A percentile compares a stretch with the other conserved stretches of the same genome.
phyloP scores from a whole-genome alignment of 2,329 filamentous ascomycete species.

The Ceratocystis variospora region DNA sequence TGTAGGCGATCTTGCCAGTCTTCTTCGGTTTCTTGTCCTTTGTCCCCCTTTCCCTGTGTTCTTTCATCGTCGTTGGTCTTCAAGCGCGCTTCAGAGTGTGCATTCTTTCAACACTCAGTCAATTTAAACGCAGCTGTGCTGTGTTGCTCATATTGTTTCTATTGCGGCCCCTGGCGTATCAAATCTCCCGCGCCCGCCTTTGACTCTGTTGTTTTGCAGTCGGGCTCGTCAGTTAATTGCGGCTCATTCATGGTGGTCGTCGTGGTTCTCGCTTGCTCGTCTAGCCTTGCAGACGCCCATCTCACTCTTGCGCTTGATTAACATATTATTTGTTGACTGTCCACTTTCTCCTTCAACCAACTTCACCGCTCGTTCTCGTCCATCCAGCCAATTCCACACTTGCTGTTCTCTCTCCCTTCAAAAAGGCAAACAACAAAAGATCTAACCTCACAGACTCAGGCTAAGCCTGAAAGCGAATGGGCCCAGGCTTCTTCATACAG shows the following conservation, averaged over 20 bases:
- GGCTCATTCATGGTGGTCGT: not conserved
- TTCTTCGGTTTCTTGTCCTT: not conserved
- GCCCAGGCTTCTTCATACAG: not conserved
- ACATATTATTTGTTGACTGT: not conserved
- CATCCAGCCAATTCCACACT: too few species aligned
- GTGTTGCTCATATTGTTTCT: not conserved
- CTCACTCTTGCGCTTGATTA: not conserved
- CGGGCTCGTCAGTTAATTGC: not conserved
- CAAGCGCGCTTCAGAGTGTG: not conserved
- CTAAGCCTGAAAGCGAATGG: slow-evolving; percentile 7
- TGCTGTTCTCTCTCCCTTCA: too few species aligned
- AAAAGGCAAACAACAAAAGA: too few species aligned
- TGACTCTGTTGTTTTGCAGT: not conserved
- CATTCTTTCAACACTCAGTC: not conserved
- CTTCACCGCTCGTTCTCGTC: not conserved
- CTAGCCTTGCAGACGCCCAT: not conserved
- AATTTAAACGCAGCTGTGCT: not conserved
- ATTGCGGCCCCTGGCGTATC: slow-evolving; percentile 1
- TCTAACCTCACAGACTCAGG: not conserved
- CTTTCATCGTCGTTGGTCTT: not conserved
- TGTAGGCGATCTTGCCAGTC: not conserved
- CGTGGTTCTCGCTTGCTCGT: not conserved
- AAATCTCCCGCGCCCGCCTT: not conserved
- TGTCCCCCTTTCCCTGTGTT: not conserved
- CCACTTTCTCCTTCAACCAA: not conserved